Base-by-base conservation (phyloP, 1,284 basidiomycete species). In the Mrakiaceae sp. region DNA sequence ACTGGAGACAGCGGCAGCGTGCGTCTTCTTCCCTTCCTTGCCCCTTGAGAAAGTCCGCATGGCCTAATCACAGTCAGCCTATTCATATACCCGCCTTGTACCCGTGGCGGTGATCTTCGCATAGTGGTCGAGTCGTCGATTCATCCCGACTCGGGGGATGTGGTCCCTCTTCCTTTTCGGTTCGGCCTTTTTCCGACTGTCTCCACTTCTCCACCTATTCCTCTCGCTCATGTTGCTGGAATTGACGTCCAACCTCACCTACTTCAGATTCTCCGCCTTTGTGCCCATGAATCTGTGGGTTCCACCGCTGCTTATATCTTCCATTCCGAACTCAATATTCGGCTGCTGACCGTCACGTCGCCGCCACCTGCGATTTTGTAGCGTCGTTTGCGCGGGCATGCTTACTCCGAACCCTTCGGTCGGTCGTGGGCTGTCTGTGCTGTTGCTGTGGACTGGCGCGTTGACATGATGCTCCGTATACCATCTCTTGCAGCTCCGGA, bases 151-250 rank as follows among this genome's bases (percentile, higher is more conserved):
- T 79, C 78, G 2, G 74, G 75, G 48, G 72, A 77, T 67, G 74
- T 77, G 3, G 78, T 80, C 2, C 75, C 79, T 4, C 72, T 82
- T 2, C 79, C 80, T 0, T 82, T 82, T 70, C 71, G 81, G 46
- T 78, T 81, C 75, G 76, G 74, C 3, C 27, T 27, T 27, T 27
- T 27, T 27, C 27, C 27, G 27, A 27, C 27, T 27, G 27, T 27
- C 27, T 27, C 27, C 27, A 27, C 27, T 27, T 27, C 27, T 27
- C 27, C 27, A 27, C 27, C 27, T 27, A 27, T 27, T 27, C 27
- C 27, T 27, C 27, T 27, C 27, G 27, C 27, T 27, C 27, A 27
- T 27, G 27, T 27, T 27, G 27, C 27, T 27, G 27, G 27, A 27
- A 27, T 27, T 27, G 61, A 75, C 74, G 71, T 77, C 78, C 3